Evolutionary conservation across 352 stramenopile genomes (phyloP), one percentile per base, ranked within the genome.

Genomic region (Globisporangium canariense): DNA sequence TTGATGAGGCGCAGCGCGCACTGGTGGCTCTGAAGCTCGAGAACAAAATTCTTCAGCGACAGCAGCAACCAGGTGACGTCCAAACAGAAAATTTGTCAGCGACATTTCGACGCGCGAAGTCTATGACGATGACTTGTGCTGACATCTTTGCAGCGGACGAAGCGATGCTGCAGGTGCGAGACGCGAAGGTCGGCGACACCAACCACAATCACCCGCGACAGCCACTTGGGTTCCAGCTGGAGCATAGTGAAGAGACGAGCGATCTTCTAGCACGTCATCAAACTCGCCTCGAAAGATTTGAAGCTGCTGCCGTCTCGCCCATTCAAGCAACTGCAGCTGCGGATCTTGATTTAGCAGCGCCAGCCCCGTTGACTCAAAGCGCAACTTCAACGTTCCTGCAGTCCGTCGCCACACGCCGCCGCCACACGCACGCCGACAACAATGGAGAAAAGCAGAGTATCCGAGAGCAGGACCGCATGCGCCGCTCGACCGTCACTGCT

Each of bases 1-100:
- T 86, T 25, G 58, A 81, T 4, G 77, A 83, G 7, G 75, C 75
- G 43, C 70, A 70, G 32, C 67, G 58, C 2, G 57, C 75, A 58
- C 57, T 76, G 32, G 59, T 60, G 62, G 66, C 64, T 4, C 54
- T 83, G 32, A 76, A 76, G 38, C n/a, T 72, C 36, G 67, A 85
- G 46, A 83, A 83, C 60, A 66, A 67, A 2, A 32, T 72, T 14
- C 64, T 83, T 6, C 74, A 47, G n/a, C 6, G 55, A 65, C 9
- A 36, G 18, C 11, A 58, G 22, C 22, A 53, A 53, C 22, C 46
- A 68, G 25, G n/a, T 30, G 18, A 56, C 38, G 13, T 3, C 28
- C 20, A 28, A 25, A 25, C 22, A 55, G 30, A 8, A 13, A 20
- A 22, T 0, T 30, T n/a, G 34, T 20, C 8, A n/a, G 32, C 32